phyloP scores from a whole-genome alignment of 169 alveolate genomes.

The Eimeria acervulina region DNA sequence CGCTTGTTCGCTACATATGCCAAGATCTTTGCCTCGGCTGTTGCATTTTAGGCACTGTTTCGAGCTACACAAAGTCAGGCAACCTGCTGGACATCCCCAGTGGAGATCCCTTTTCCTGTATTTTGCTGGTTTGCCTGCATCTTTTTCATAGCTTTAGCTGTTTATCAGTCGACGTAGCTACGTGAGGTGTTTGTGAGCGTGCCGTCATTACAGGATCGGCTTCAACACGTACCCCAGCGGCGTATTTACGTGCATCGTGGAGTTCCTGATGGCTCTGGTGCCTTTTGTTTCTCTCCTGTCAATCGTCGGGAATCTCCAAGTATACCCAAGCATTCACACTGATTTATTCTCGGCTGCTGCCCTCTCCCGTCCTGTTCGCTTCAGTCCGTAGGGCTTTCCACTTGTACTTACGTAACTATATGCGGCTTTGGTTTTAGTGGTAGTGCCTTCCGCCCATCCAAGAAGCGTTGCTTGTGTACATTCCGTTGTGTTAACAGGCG shows the following conservation, averaged over 20 bases:
- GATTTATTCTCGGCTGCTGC: background rate
- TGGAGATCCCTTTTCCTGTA: background rate
- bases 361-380: background rate
- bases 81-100: background rate
- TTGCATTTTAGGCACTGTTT: constrained; percentile 75
- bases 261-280: constrained; percentile 62
- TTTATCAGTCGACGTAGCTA: background rate
- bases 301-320: constrained; percentile 72
- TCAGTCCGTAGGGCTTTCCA: background rate
- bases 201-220: constrained; percentile 66
- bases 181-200: background rate
- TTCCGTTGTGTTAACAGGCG: constrained; percentile 21
- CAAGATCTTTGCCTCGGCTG: constrained; percentile 76
- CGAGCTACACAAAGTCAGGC: constrained; percentile 80
- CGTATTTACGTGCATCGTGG: constrained; percentile 62
- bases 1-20: constrained; percentile 52
- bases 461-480: background rate
- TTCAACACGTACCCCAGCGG: constrained; percentile 77
- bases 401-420: background rate
- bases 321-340: constrained; percentile 2
- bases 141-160: too few species aligned
- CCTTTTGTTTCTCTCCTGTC: constrained; percentile 74
- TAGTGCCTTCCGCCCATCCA: background rate
- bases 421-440: background rate
- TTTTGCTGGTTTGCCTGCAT: background rate